phyloP scores from a whole-genome alignment of 2,329 filamentous ascomycete species.

The Falciphora oryzae region DNA sequence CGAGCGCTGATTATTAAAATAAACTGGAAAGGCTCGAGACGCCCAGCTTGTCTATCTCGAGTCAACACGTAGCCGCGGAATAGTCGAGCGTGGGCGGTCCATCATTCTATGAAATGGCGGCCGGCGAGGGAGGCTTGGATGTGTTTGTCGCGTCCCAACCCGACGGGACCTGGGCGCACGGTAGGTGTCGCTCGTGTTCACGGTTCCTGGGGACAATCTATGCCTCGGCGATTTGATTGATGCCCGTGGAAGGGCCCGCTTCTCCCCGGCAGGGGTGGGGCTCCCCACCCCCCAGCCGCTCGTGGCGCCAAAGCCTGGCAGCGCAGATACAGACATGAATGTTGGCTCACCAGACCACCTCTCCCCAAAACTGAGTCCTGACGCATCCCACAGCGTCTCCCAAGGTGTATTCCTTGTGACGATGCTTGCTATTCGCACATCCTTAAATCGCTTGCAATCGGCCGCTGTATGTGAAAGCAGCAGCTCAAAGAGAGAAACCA shows the following conservation, averaged over 20 bases:
- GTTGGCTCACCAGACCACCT: too few species aligned
- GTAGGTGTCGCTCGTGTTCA: background rate
- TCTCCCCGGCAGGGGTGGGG: background rate
- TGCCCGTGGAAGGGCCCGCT: slow-evolving; percentile 1
- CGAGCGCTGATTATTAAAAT: background rate
- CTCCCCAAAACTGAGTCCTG: too few species aligned
- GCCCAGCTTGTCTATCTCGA: slow-evolving; percentile 3
- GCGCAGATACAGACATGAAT: too few species aligned
- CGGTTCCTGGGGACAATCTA: background rate
- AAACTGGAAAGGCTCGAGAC: background rate
- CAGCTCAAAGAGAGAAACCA: background rate
- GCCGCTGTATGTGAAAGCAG: background rate
- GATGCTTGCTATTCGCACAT: background rate
- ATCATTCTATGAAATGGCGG: slow-evolving; percentile 1
- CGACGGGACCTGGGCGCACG: background rate
- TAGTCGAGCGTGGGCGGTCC: slow-evolving; percentile 5
- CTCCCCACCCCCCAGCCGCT: background rate
- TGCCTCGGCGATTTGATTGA: slow-evolving; percentile 5
- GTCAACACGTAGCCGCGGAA: background rate
- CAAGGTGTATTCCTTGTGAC: background rate
- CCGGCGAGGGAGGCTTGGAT: background rate
- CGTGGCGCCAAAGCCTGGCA: background rate
- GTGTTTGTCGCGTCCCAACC: slow-evolving; percentile 6
- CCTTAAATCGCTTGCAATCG: background rate
- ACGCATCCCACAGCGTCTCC: too few species aligned